A percentile compares a stretch with the other conserved stretches of the same genome.
These are phyloP conservation scores for Tardiomyces depauwii DNA, from an alignment of 1,139 yeast species.

Conservation along the genomic window DNA sequence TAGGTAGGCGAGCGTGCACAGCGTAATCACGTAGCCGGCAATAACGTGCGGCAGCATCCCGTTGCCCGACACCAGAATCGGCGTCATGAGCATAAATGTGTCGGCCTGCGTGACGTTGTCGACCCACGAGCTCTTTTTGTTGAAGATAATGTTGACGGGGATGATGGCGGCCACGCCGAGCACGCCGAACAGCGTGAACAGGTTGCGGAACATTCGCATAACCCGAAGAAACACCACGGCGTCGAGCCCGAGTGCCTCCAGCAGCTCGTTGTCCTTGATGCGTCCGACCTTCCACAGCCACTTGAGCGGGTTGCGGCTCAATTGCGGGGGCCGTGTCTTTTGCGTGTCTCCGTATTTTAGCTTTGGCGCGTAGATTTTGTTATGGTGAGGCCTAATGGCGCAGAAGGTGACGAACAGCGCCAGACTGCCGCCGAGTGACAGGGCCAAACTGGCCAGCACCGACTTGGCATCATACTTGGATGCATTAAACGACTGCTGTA, in stretches of 20 bases:
- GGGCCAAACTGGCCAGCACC: constrained; percentile 25
- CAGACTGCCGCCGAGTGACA: constrained; percentile 26
- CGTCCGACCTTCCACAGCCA: constrained; percentile 21
- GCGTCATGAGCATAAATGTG: constrained; percentile 28
- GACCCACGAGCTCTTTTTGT: constrained; percentile 14
- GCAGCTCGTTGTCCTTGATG: constrained; percentile 19
- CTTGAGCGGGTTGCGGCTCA: constrained; percentile 15
- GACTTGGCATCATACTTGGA: constrained; percentile 9
- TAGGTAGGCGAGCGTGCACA: constrained; percentile 19
- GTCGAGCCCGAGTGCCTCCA: constrained; percentile 27
- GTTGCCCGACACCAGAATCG: constrained; percentile 22
- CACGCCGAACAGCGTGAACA: constrained; percentile 23
- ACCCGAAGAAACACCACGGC: constrained; percentile 27
- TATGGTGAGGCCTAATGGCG: constrained; percentile 25
- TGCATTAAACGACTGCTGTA: no score
- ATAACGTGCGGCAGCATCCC: constrained; percentile 27
- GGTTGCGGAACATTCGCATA: constrained; percentile 23
- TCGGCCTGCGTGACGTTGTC: constrained; percentile 18
- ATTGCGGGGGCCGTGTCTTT: constrained; percentile 11
- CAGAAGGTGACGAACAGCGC: constrained; percentile 21
- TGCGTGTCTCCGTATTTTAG: constrained; percentile 13
- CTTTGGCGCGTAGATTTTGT: constrained; percentile 27
- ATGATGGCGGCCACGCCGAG: constrained; percentile 26
- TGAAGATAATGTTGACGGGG: constrained; percentile 28
- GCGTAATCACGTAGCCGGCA: constrained; percentile 20